Evolutionary conservation across 1,139 yeast genomes (phyloP).

Genomic region (Saccharomyces hybrid): DNA sequence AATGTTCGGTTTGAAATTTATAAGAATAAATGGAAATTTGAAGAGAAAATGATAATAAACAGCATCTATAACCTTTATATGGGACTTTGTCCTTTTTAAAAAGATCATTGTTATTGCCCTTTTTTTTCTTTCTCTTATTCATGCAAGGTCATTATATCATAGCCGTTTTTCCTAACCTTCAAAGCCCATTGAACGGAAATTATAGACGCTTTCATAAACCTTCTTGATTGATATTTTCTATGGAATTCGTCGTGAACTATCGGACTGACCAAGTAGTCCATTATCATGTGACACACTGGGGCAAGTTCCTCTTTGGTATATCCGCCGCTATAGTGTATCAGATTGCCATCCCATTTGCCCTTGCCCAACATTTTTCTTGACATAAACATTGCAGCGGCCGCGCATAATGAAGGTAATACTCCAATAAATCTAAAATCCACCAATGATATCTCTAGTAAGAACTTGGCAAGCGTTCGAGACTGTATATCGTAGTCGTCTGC

Average conservation of each 20-base stretch:
- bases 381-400: constrained; percentile 88
- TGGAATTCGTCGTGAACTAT: constrained; percentile 88
- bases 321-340: constrained; percentile 89
- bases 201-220: constrained; percentile 85
- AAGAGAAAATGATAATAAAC: constrained; percentile 2
- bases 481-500: constrained; percentile 94
- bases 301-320: constrained; percentile 65
- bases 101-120: background rate
- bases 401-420: constrained; percentile 70
- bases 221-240: constrained; percentile 85
- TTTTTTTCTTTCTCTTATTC: constrained; percentile 14
- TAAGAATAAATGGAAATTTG: constrained; percentile 2
- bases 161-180: constrained; percentile 34
- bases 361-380: constrained; percentile 73
- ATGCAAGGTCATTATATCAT: constrained; percentile 34
- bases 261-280: constrained; percentile 75
- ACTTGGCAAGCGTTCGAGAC: constrained; percentile 86
- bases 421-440: constrained; percentile 79
- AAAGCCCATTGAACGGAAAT: constrained; percentile 90
- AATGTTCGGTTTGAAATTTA: background rate
- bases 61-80: constrained; percentile 1
- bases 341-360: constrained; percentile 71
- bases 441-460: constrained; percentile 71
- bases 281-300: constrained; percentile 64
- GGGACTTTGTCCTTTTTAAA: background rate